Conservation (phyloP, 305 asterid genomes). For the Rubia peregrina region DNA sequence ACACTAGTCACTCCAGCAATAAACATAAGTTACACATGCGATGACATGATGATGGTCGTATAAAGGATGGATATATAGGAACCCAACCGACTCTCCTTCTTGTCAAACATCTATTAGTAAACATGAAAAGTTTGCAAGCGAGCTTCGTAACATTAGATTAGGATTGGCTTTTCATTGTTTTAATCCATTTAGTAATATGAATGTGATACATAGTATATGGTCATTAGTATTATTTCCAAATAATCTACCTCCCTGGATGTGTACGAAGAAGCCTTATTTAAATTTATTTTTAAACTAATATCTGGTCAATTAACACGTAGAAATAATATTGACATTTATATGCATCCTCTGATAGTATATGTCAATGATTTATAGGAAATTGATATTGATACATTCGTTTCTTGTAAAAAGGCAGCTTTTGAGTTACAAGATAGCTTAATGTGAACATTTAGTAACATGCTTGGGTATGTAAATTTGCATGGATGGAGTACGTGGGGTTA, state of each 20-base stretch:
- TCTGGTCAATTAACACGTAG: too few relatives aligned
- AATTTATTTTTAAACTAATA: not conserved
- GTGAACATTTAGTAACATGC: conserved; percentile 13
- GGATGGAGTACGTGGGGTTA: conserved; percentile 9
- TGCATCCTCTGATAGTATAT: too few relatives aligned
- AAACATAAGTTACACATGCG: not conserved
- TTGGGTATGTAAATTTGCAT: conserved; percentile 7
- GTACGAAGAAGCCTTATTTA: conserved; percentile 3
- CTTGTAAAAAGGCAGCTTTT: not conserved
- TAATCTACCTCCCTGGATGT: conserved; percentile 19
- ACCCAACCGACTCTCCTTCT: not conserved
- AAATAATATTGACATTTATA: too few relatives aligned
- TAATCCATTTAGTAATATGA: conserved; percentile 18
- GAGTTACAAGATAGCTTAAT: not conserved
- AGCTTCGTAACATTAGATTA: conserved; percentile 16
- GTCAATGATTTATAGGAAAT: too few relatives aligned
- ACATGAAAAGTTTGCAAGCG: not conserved
- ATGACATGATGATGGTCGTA: conserved; percentile 1
- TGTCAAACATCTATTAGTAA: not conserved
- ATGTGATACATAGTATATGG: conserved; percentile 14
- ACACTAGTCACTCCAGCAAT: too few relatives aligned
- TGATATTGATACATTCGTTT: conserved; percentile 14
- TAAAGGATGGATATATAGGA: not conserved
- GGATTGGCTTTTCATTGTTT: conserved; percentile 21
- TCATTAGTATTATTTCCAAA: conserved; percentile 16